Base-by-base conservation (phyloP, 208 protist species). In the Crithidia acanthocephali region DNA sequence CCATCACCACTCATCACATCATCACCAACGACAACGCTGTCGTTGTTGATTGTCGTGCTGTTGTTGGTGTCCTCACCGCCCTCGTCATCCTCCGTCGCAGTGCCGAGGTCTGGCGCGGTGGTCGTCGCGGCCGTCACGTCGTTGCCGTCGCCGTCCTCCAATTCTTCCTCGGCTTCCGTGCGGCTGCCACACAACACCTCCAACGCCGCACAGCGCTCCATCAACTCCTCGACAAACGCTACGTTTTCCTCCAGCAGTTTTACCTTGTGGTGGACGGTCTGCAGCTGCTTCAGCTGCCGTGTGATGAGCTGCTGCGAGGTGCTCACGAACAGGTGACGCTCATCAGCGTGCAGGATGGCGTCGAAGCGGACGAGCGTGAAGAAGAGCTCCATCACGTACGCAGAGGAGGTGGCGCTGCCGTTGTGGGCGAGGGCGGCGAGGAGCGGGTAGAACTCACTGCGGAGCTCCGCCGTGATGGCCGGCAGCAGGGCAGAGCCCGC, bases 311-410 rank as follows among this genome's bases (percentile, higher is more conserved):
- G 60, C 68, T 94, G 84, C 45, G 86, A 84, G 27, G 85, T 81
- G 53, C 79, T 80, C n/a, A 96, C 85, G 70, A 94, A 89, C 28
- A 84, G 45, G 18, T 84, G 71, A 9, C 88, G 74, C 76, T 96
- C 91, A 53, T 90, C 84, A 33, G 76, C 66, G 23, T 76, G 80
- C 44, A 96, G 74, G 16, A 84, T 61, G 20, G 85, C 83, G 58
- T 96, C 91, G 42, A 96, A 65, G 47, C 85, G 82, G 22, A 80
- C 73, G 37, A 96, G 79, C 3, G 84, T 85, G 37, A 94, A 82
- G 52, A 91, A 40, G 59, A 96, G 78, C 47, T 96, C 88, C 20
- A 96, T 67, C 11, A 81, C 74, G 76, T 96, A 96, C n/a, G 79
- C 82, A 59, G 80, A 59, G 11, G 81, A 65, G 53, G 81, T 65